A percentile compares a stretch with the other conserved stretches of the same genome.
Conservation (phyloP, 805 yeast species). For the Metschnikowia shivogae region DNA sequence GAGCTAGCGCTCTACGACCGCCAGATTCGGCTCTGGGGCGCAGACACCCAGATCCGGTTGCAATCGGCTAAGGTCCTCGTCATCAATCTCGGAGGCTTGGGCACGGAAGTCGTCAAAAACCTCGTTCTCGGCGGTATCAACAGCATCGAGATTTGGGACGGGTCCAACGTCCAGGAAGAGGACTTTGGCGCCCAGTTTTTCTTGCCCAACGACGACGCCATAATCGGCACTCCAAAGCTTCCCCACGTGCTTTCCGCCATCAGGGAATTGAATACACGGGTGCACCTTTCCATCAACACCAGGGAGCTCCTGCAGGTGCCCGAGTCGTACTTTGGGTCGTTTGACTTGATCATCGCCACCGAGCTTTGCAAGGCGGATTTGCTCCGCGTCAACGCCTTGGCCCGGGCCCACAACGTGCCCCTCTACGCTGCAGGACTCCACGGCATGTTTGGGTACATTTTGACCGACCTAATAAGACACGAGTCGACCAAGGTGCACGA, state of each 20-base stretch:
- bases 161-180: slow-evolving; percentile 46
- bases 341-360: slow-evolving; percentile 73
- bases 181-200: slow-evolving; percentile 79
- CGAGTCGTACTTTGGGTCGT: slow-evolving; percentile 44
- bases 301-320: slow-evolving; percentile 16
- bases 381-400: slow-evolving; percentile 45
- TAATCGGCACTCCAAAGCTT: slow-evolving; percentile 54
- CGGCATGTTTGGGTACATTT: slow-evolving; percentile 81
- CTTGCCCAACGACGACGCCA: slow-evolving; percentile 46
- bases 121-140: slow-evolving; percentile 87
- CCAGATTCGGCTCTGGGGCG: slow-evolving; percentile 94
- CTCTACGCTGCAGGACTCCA: slow-evolving; percentile 64
- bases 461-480: slow-evolving; percentile 72
- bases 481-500: slow-evolving; percentile 50
- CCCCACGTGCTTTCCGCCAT: slow-evolving; percentile 54
- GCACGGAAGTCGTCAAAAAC: slow-evolving; percentile 80
- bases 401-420: slow-evolving; percentile 58
- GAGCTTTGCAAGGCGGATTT: slow-evolving; percentile 48
- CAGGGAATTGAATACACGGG: slow-evolving; percentile 76
- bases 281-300: slow-evolving; percentile 47
- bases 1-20: slow-evolving; percentile 92
- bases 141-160: slow-evolving; percentile 65
- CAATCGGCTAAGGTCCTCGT: slow-evolving; percentile 68
- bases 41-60: slow-evolving; percentile 80
- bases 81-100: slow-evolving; percentile 71